A percentile compares a stretch with the other conserved stretches of the same genome.
These are phyloP conservation scores for Agroathelia rolfsii DNA, from an alignment of 1,284 basidiomycete species.

Conservation along the genomic window DNA sequence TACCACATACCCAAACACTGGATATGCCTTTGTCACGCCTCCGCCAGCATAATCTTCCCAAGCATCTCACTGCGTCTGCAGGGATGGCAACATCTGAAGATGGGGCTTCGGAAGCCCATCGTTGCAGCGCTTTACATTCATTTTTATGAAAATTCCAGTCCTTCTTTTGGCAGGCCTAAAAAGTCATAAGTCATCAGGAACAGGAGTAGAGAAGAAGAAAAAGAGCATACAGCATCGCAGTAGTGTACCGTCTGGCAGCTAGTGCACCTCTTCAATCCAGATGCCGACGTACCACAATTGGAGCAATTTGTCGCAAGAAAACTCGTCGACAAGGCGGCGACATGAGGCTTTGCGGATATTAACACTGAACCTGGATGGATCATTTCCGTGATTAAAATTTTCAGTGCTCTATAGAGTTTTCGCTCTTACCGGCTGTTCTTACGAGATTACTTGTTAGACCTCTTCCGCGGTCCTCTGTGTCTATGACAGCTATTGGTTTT, in stretches of 20 bases:
- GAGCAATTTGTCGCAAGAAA: slow-evolving; percentile 60
- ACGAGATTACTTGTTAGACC: too few relatives aligned
- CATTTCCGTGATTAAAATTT: too few relatives aligned
- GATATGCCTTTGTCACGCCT: slow-evolving; percentile 43
- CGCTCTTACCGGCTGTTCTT: too few relatives aligned
- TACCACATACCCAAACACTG: slow-evolving; percentile 48
- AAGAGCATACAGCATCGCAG: slow-evolving; percentile 51
- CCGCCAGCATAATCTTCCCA: slow-evolving; percentile 69
- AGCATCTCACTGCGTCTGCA: slow-evolving; percentile 63
- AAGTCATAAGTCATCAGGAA: too few relatives aligned
- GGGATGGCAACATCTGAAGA: slow-evolving; percentile 42
- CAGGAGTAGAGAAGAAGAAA: slow-evolving; percentile 1
- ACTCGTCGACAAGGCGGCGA: slow-evolving; percentile 56
- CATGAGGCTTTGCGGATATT: slow-evolving; percentile 46
- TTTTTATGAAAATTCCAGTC: slow-evolving; percentile 73
- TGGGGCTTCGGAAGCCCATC: slow-evolving; percentile 42
- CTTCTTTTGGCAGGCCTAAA: slow-evolving; percentile 61
- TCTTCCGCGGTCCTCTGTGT: too few relatives aligned
- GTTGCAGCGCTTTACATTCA: slow-evolving; percentile 65
- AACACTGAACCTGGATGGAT: slow-evolving; percentile 61
- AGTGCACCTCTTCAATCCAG: slow-evolving; percentile 55
- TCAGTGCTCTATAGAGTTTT: too few relatives aligned
- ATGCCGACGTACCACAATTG: slow-evolving; percentile 38
- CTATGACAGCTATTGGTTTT: too few relatives aligned
- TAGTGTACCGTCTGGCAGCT: slow-evolving; percentile 63